Percentiles rank a stretch among this genome's conserved stretches.
phyloP scores from a whole-genome alignment of 495 filamentous ascomycete genomes.

The Penicillium macrosclerotiorum region DNA sequence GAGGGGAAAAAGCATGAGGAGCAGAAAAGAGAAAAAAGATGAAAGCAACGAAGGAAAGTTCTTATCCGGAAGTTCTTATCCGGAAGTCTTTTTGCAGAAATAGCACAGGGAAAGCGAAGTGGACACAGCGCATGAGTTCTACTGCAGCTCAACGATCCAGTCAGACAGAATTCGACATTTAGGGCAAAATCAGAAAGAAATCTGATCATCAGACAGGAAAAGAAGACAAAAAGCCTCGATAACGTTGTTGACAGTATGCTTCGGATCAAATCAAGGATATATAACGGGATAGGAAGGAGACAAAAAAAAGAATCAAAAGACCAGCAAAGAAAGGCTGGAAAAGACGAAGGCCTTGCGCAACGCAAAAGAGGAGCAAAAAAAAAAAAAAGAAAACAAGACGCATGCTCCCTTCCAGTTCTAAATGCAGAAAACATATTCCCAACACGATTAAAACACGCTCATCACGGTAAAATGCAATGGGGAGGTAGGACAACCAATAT shows the following conservation, averaged over 20 bases:
- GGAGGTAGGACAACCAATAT: constrained; percentile 25
- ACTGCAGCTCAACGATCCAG: constrained; percentile 11
- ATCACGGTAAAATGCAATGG: constrained; percentile 42
- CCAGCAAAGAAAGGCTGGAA: constrained; percentile 5
- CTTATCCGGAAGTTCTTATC: not conserved
- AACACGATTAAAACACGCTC: constrained; percentile 35
- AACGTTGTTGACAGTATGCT: constrained; percentile 27
- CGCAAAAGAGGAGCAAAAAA: no score
- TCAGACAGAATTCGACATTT: no score
- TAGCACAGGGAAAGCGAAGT: constrained; percentile 12
- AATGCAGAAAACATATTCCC: constrained; percentile 37
- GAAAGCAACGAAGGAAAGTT: not conserved
- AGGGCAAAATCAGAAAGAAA: constrained; percentile 6
- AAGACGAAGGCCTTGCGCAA: no score
- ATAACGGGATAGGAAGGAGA: constrained; percentile 22
- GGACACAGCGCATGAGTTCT: constrained; percentile 1
- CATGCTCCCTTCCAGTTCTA: constrained; percentile 41
- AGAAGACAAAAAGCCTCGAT: constrained; percentile 16
- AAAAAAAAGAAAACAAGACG: constrained; percentile 27
- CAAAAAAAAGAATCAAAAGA: constrained; percentile 7
- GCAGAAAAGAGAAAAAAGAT: constrained; percentile 5
- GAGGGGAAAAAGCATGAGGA: constrained; percentile 1
- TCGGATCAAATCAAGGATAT: constrained; percentile 34
- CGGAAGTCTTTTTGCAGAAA: no score
- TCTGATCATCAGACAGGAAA: constrained; percentile 10